phyloP scores from a whole-genome alignment of 495 filamentous ascomycete genomes.

The Aspergillus funiculosus region DNA sequence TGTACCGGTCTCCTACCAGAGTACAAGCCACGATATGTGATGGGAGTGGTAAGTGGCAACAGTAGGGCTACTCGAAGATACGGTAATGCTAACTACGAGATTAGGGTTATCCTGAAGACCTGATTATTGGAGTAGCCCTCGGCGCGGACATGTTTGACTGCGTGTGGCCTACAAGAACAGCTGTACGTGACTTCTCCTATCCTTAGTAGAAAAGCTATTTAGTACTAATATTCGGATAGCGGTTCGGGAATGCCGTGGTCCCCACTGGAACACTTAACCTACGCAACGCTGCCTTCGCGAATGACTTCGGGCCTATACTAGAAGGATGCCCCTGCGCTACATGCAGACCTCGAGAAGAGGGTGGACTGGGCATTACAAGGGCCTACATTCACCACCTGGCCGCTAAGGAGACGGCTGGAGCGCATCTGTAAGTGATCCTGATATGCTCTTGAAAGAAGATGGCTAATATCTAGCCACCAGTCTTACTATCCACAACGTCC shows the following conservation, averaged over 20 bases:
- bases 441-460: not conserved
- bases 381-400: slow-evolving; percentile 89
- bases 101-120: slow-evolving; percentile 86
- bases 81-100: slow-evolving; percentile 12
- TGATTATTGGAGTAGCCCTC: slow-evolving; percentile 84
- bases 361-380: slow-evolving; percentile 76
- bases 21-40: slow-evolving; percentile 90
- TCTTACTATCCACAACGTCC: slow-evolving; percentile 93
- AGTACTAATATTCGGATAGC: slow-evolving; percentile 28
- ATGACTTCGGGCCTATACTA: slow-evolving; percentile 79
- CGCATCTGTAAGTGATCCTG: slow-evolving; percentile 59
- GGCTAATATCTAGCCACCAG: slow-evolving; percentile 28
- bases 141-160: slow-evolving; percentile 99
- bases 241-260: slow-evolving; percentile 92
- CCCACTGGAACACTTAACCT: slow-evolving; percentile 75
- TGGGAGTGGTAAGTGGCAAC: slow-evolving; percentile 83
- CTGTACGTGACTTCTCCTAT: slow-evolving; percentile 39
- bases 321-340: slow-evolving; percentile 72
- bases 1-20: slow-evolving; percentile 84
- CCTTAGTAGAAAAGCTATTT: not conserved
- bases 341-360: slow-evolving; percentile 61
- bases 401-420: slow-evolving; percentile 90
- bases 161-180: slow-evolving; percentile 95
- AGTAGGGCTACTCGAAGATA: not conserved
- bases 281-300: slow-evolving; percentile 64